Conservation (phyloP, 148 eudicot genomes). For the Talinum fruticosum region DNA sequence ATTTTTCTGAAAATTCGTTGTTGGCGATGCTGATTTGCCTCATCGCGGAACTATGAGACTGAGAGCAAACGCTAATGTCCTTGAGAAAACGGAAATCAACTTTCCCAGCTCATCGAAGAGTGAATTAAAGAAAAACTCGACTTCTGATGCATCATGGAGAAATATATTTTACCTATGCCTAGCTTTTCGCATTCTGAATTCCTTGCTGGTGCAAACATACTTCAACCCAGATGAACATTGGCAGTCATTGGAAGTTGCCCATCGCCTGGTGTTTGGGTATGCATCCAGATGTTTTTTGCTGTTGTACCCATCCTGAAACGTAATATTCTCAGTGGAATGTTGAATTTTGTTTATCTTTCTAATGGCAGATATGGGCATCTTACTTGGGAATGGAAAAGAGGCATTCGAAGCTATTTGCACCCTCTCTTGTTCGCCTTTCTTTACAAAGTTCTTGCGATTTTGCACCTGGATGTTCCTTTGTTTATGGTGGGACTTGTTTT, state of each 20-base stretch:
- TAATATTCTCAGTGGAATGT: conserved; percentile 4
- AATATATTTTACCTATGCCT: conserved; percentile 54
- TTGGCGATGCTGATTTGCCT: background rate
- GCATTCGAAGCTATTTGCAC: conserved; percentile 86
- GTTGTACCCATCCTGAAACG: background rate
- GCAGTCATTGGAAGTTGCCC: conserved; percentile 96
- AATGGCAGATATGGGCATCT: conserved; percentile 77
- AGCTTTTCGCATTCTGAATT: conserved; percentile 48
- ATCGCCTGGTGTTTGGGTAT: conserved; percentile 77
- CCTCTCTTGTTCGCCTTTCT: conserved; percentile 77
- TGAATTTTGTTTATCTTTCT: conserved; percentile 20
- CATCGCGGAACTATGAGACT: conserved; percentile 42
- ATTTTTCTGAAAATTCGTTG: background rate
- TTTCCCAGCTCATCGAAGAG: conserved; percentile 15
- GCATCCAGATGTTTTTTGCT: background rate
- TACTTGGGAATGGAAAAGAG: conserved; percentile 92
- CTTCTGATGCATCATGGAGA: conserved; percentile 33
- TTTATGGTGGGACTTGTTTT: conserved; percentile 54
- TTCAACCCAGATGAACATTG: conserved; percentile 98
- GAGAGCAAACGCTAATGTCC: conserved; percentile 35
- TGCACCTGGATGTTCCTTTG: conserved; percentile 74
- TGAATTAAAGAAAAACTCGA: conserved; percentile 19
- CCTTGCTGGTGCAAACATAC: conserved; percentile 81
- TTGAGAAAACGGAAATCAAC: conserved; percentile 14
- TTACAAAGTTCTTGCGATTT: conserved; percentile 67